These are phyloP conservation scores for Saccharomycopsis fibuligera DNA, from an alignment of 805 yeast genomes.

Conservation along the genomic window DNA sequence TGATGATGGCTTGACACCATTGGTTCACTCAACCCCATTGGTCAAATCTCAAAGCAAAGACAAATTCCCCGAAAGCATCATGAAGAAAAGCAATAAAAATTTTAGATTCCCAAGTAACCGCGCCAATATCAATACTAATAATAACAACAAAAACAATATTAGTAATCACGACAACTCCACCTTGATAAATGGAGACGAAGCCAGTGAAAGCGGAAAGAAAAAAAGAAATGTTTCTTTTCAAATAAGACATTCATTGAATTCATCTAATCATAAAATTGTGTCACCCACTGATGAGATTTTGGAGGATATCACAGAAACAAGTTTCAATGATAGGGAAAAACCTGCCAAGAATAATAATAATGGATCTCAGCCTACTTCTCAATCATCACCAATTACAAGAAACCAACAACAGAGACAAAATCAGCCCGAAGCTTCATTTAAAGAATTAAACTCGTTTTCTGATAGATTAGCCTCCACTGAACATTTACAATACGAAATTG, in stretches of 20 bases:
- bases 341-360: background rate
- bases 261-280: background rate
- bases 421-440: background rate
- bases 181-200: too few species aligned
- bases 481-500: background rate
- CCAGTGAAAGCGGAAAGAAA: background rate
- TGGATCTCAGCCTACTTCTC: background rate
- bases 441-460: background rate
- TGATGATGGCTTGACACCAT: background rate
- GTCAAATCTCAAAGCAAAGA: background rate
- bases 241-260: background rate
- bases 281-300: slow-evolving; percentile 1
- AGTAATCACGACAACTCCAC: background rate
- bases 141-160: background rate
- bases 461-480: background rate
- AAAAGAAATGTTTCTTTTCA: slow-evolving; percentile 18
- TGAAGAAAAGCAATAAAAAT: background rate
- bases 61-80: background rate
- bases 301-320: background rate
- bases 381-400: background rate
- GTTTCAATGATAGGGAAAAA: background rate
- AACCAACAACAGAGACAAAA: background rate
- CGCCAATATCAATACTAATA: background rate
- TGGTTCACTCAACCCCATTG: slow-evolving; percentile 12
- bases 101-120: too few species aligned